Percentiles rank a stretch among this genome's conserved stretches.
phyloP scores from a whole-genome alignment of 2,329 filamentous ascomycete species.

The Coniochaeta hoffmannii region DNA sequence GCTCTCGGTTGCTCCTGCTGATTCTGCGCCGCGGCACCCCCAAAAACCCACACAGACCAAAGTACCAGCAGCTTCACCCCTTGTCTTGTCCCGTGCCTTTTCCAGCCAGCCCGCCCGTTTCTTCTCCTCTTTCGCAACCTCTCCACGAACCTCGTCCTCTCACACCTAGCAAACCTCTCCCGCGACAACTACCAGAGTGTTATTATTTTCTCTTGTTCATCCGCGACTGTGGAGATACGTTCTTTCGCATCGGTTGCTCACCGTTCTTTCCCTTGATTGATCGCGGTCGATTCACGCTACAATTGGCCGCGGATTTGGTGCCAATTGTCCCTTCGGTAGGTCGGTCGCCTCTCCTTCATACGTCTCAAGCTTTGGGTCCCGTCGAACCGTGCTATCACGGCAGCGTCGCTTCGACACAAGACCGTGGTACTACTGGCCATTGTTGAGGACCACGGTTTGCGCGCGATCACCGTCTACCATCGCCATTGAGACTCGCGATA shows the following conservation, averaged over 20 bases:
- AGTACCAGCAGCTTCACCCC: background rate
- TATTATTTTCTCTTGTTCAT: background rate
- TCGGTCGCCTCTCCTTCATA: background rate
- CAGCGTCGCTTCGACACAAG: background rate
- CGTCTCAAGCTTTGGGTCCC: background rate
- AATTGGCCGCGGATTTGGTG: background rate
- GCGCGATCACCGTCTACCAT: no score
- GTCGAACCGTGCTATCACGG: background rate
- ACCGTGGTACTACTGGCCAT: no score
- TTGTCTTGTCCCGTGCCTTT: background rate
- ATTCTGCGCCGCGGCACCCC: background rate
- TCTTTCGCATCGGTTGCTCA: background rate
- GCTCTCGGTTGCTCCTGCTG: background rate
- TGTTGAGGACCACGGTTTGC: no score
- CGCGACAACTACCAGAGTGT: background rate
- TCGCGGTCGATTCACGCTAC: background rate
- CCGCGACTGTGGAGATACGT: background rate
- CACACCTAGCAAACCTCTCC: background rate
- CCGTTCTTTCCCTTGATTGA: background rate
- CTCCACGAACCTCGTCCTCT: background rate
- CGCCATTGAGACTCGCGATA: no score
- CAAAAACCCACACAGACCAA: no score
- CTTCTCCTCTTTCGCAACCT: constrained; percentile 1
- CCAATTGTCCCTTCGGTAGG: background rate
- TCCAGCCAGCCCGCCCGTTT: background rate